Evolutionary conservation across 2,329 filamentous ascomycete genomes (phyloP).

Genomic region (Fusarium hainanense): DNA sequence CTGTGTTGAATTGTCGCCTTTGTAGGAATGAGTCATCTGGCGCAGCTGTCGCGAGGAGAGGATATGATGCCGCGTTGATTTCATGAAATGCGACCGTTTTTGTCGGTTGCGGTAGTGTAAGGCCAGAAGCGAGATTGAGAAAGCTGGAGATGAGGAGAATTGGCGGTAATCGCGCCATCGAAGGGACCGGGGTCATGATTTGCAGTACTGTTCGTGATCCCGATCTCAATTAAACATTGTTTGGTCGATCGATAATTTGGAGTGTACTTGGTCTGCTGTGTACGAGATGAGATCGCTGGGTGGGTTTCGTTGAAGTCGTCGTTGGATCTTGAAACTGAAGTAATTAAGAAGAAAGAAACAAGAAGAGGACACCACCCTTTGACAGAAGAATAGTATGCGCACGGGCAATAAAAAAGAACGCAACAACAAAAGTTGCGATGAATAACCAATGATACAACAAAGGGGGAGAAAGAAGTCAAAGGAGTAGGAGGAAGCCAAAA

Average conservation of each 20-base stretch:
- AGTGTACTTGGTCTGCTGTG: neutral
- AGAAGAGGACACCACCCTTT: conserved; percentile 15
- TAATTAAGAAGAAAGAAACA: conserved; percentile 7
- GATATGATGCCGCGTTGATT: conserved; percentile 56
- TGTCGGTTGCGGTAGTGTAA: conserved; percentile 57
- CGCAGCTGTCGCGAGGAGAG: conserved; percentile 56
- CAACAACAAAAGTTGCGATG: conserved; percentile 4
- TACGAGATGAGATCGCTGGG: conserved; percentile 5
- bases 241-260: conserved; percentile 11
- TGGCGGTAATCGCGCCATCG: conserved; percentile 53
- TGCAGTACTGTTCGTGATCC: conserved; percentile 28
- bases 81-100: conserved; percentile 51
- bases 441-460: conserved; percentile 28
- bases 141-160: conserved; percentile 51
- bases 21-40: conserved; percentile 48
- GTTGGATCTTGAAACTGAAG: conserved; percentile 9
- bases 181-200: conserved; percentile 45
- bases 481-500: conserved; percentile 21
- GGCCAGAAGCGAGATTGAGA: conserved; percentile 49
- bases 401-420: conserved; percentile 12
- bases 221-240: conserved; percentile 43
- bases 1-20: conserved; percentile 61
- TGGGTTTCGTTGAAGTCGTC: conserved; percentile 4
- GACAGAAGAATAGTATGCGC: conserved; percentile 14
- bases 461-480: conserved; percentile 28